These are phyloP conservation scores for Brassica incana DNA, from an alignment of 345 rosid genomes.

Conservation along the genomic window DNA sequence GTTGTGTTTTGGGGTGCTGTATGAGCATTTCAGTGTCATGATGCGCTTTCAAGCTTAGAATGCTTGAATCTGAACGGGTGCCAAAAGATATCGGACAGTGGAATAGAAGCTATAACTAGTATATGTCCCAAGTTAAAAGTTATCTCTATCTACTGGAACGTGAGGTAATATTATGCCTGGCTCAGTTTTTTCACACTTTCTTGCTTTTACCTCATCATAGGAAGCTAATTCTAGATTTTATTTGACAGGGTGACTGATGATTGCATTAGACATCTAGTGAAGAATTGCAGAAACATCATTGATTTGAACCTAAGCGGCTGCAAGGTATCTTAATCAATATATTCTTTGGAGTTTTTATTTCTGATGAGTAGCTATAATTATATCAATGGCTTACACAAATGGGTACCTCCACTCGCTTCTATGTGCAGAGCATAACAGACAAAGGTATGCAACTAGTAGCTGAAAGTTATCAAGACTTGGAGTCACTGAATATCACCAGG, in stretches of 20 bases:
- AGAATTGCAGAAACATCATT: constrained; percentile 58
- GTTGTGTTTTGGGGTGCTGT: background rate
- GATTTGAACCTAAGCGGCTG: constrained; percentile 94
- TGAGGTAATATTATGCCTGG: constrained; percentile 55
- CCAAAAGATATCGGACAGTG: constrained; percentile 91
- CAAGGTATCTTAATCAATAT: constrained; percentile 53
- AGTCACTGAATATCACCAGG: constrained; percentile 81
- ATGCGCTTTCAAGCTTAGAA: constrained; percentile 63
- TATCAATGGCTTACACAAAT: background rate
- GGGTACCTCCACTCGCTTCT: background rate
- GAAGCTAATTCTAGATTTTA: constrained; percentile 8
- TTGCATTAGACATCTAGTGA: constrained; percentile 62
- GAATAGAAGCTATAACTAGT: constrained; percentile 67
- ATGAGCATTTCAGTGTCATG: constrained; percentile 48
- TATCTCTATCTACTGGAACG: constrained; percentile 90
- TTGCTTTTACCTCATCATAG: constrained; percentile 10
- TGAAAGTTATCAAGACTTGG: constrained; percentile 62
- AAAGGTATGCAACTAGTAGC: constrained; percentile 71
- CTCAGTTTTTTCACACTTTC: background rate
- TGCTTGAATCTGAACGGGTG: constrained; percentile 85
- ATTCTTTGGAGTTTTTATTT: constrained; percentile 18
- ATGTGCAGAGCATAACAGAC: constrained; percentile 66
- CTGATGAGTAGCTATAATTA: constrained; percentile 3
- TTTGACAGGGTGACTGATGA: constrained; percentile 67
- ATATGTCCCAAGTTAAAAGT: constrained; percentile 64